phyloP scores from a whole-genome alignment of 2,329 filamentous ascomycete genomes.

The Arachnopeziza araneosa region DNA sequence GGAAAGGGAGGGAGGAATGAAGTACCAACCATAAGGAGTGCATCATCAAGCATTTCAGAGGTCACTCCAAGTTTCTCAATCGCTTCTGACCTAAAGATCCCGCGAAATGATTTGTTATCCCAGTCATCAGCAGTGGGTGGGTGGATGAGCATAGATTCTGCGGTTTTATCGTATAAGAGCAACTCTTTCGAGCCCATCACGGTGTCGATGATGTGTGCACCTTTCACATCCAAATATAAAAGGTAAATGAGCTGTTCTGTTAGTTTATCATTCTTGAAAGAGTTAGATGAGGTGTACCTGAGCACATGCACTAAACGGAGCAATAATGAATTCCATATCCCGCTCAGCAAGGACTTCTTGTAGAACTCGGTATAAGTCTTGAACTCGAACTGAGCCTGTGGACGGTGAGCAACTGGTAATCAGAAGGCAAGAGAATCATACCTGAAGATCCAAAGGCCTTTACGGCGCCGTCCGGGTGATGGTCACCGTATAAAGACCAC shows the following conservation, averaged over 20 bases:
- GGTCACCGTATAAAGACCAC: constrained; percentile 81
- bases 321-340: constrained; percentile 69
- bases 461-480: constrained; percentile 75
- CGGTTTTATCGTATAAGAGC: constrained; percentile 71
- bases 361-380: constrained; percentile 70
- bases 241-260: constrained; percentile 66
- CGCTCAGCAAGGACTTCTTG: constrained; percentile 67
- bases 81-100: constrained; percentile 61
- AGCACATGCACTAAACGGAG: constrained; percentile 81
- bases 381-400: constrained; percentile 63
- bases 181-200: constrained; percentile 82
- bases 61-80: constrained; percentile 61
- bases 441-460: constrained; percentile 79
- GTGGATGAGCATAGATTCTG: constrained; percentile 58
- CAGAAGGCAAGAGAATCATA: constrained; percentile 33
- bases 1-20: constrained; percentile 77
- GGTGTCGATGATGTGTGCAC: constrained; percentile 60
- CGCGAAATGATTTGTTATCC: constrained; percentile 58
- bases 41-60: constrained; percentile 75
- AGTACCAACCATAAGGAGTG: constrained; percentile 76
- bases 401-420: constrained; percentile 25
- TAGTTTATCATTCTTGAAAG: constrained; percentile 1
- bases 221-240: constrained; percentile 50
- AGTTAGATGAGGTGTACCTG: constrained; percentile 53
- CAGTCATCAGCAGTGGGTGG: constrained; percentile 61